phyloP scores from a whole-genome alignment of 83 land plant species.

The Picea mariana region DNA sequence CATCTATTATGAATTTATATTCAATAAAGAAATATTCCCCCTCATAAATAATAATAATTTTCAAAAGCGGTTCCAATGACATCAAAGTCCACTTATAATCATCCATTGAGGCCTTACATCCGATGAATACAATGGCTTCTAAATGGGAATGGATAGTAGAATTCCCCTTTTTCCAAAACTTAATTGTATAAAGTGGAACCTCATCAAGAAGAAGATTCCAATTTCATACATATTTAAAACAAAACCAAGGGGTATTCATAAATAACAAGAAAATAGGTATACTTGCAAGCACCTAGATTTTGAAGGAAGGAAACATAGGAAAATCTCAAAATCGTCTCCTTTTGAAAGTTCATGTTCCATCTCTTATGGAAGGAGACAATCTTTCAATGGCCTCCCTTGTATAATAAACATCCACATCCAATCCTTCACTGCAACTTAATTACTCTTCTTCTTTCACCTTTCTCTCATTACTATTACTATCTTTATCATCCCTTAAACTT shows the following conservation, averaged over 20 bases:
- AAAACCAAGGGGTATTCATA: background rate
- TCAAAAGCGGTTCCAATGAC: too few relatives aligned
- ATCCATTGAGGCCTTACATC: background rate
- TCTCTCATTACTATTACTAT: background rate
- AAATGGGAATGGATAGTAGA: background rate
- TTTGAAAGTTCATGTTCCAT: conserved; percentile 56
- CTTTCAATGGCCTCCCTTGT: conserved; percentile 73
- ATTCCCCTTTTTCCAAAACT: too few relatives aligned
- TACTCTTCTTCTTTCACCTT: background rate
- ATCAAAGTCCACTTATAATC: too few relatives aligned
- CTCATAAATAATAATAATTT: too few relatives aligned
- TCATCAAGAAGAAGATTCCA: background rate
- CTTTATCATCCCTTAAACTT: background rate
- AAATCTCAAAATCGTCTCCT: conserved; percentile 53
- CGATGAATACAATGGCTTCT: background rate
- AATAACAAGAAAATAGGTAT: conserved; percentile 28
- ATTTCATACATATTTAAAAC: background rate
- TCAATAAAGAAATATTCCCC: too few relatives aligned
- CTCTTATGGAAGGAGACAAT: conserved; percentile 69
- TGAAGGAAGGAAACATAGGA: conserved; percentile 68
- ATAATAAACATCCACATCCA: conserved; percentile 17
- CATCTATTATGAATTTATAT: too few relatives aligned
- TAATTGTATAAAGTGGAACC: background rate
- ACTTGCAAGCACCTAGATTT: conserved; percentile 63
- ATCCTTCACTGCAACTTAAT: background rate